Evolutionary conservation across 306 rosid species (phyloP).

Genomic region (Inga leiocalycina): DNA sequence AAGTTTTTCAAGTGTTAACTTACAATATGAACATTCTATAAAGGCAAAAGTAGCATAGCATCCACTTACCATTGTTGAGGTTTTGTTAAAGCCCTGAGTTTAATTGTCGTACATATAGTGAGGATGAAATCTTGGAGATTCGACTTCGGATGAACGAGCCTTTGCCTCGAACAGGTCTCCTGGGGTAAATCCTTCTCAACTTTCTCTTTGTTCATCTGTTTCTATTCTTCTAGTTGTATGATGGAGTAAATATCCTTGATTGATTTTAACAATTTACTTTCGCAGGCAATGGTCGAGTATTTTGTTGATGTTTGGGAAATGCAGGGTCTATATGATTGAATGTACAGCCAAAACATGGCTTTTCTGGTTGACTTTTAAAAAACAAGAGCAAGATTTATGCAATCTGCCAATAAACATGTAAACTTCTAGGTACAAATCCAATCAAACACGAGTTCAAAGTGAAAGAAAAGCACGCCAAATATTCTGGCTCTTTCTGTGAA

Average conservation of each 20-base stretch:
- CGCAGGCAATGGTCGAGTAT: constrained; percentile 86
- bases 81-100: constrained; percentile 23
- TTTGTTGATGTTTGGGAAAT: constrained; percentile 84
- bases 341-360: constrained; percentile 23
- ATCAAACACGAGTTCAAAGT: background rate
- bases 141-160: constrained; percentile 66
- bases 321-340: constrained; percentile 79
- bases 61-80: background rate
- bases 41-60: background rate
- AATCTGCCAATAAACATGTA: background rate
- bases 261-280: constrained; percentile 23
- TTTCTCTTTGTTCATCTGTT: background rate
- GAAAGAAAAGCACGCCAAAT: background rate
- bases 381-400: background rate
- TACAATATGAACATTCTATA: background rate
- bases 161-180: constrained; percentile 65
- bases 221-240: background rate
- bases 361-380: background rate
- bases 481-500: too few species aligned
- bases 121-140: constrained; percentile 70
- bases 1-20: background rate
- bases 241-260: constrained; percentile 12
- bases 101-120: constrained; percentile 47
- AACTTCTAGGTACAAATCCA: background rate
- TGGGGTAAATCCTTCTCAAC: constrained; percentile 58